A percentile compares a stretch with the other conserved stretches of the same genome.
phyloP scores from a whole-genome alignment of 495 filamentous ascomycete species.

The Choiromyces venosus region DNA sequence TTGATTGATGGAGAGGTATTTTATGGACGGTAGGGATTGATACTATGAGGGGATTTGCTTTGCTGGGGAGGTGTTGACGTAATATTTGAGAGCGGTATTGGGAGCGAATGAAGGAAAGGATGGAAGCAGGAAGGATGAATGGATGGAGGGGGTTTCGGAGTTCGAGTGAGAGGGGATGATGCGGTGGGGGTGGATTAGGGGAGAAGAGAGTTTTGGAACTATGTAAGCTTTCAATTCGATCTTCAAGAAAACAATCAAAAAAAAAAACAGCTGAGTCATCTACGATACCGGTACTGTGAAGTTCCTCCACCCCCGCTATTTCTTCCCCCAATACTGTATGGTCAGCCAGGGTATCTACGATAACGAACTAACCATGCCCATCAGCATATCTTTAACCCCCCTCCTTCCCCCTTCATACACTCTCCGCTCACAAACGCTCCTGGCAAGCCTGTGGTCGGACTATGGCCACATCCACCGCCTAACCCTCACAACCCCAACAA shows the following conservation, averaged over 20 bases:
- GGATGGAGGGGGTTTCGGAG: not conserved
- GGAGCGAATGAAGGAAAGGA: too few species aligned
- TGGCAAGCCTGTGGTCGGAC: constrained; percentile 47
- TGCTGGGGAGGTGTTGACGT: not conserved
- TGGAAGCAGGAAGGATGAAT: not conserved
- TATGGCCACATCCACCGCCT: constrained; percentile 48
- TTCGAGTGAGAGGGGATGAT: not conserved
- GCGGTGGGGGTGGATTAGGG: not conserved
- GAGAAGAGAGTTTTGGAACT: not conserved
- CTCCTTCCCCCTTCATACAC: constrained; percentile 39
- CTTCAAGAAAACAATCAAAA: not conserved
- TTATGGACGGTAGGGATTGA: too few species aligned
- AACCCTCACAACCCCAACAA: constrained; percentile 33
- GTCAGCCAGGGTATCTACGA: not conserved
- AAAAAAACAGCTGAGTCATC: not conserved
- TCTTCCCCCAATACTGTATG: not conserved
- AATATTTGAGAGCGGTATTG: not conserved
- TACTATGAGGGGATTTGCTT: too few species aligned
- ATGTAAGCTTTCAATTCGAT: not conserved
- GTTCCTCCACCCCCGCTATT: not conserved
- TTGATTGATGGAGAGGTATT: not conserved
- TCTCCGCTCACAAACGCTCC: constrained; percentile 36
- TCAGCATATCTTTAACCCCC: not conserved
- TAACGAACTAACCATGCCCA: constrained; percentile 4
- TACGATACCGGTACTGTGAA: too few species aligned